A percentile compares a stretch with the other conserved stretches of the same genome.
Evolutionary conservation across 1,284 basidiomycete genomes (phyloP).

Genomic region (Rugosomyces carneus): DNA sequence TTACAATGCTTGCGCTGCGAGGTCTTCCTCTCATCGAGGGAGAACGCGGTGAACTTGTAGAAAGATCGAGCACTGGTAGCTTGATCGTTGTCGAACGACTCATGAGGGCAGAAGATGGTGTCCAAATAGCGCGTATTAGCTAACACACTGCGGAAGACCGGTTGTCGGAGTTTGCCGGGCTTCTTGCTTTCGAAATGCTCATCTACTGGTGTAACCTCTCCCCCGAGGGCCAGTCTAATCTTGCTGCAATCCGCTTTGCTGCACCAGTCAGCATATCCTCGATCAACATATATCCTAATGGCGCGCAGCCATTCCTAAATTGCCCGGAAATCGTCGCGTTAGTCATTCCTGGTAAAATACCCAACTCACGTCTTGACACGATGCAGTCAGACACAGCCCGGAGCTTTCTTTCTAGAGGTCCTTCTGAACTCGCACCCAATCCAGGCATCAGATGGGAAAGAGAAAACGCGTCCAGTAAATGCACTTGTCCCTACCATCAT

Average conservation of each 20-base stretch:
- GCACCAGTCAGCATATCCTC: constrained; percentile 55
- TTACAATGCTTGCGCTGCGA: constrained; percentile 77
- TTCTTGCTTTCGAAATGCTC: constrained; percentile 29
- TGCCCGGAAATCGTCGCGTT: constrained; percentile 59
- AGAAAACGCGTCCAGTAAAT: constrained; percentile 56
- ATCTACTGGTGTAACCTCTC: constrained; percentile 65
- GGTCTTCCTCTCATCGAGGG: constrained; percentile 44
- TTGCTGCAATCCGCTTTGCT: constrained; percentile 63
- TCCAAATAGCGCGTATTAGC: constrained; percentile 7
- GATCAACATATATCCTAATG: constrained; percentile 58
- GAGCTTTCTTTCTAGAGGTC: constrained; percentile 64
- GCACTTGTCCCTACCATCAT: constrained; percentile 66
- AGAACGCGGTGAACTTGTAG: constrained; percentile 22
- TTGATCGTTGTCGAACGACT: constrained; percentile 42
- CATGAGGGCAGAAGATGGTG: constrained; percentile 26
- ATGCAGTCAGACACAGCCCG: constrained; percentile 59
- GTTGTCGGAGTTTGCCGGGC: constrained; percentile 23
- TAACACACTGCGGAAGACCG: constrained; percentile 14
- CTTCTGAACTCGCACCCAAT: constrained; percentile 60
- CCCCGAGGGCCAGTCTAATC: constrained; percentile 48
- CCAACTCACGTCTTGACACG: not conserved
- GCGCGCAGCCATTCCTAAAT: constrained; percentile 52
- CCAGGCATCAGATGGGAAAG: constrained; percentile 32
- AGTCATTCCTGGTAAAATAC: constrained; percentile 21
- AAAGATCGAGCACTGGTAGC: constrained; percentile 41